Evolutionary conservation across 257 asterid species (phyloP), one percentile per base, ranked within the genome.

Genomic region (Solanum medicagineum): DNA sequence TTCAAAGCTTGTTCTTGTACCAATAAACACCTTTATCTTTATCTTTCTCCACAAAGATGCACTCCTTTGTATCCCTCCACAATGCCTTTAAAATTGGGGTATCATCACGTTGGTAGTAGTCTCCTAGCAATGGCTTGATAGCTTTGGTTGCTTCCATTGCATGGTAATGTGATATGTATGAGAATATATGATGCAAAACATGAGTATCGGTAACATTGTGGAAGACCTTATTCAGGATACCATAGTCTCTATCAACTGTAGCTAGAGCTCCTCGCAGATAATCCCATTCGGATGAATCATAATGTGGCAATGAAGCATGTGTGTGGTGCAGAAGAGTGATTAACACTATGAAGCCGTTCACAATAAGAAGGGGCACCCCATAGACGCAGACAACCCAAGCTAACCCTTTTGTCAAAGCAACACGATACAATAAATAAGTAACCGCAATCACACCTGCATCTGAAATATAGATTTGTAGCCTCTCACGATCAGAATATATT

Each of bases 141-240:
- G 85, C 85, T 12, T 63, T 85, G 5, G 85, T 85, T 26, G 87
- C 87, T 69, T 85, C 87, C 32, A n/a, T 42, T 11, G 87, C 87
- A 26, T 85, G 69, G 17, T 85, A 79, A 49, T 85, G 87, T 8
- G 87, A 65, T 15, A 85, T 63, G 4, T 32, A 29, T 7, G 87
- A 29, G 55, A 79, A 85, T 73, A 85, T 9, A 55, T 85, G 87
- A 59, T 85, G 87, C 63, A 81, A 32, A 10, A 85, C 87, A 26
- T 85, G 87, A 17, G 79, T 75, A 80, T 85, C 84, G 0, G 87
- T 79, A 22, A 85, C 42, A 44, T 85, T 26, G 7, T 85, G 87
- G 4, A 77, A 81, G 10, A 85, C 84, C 11, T 77, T 26, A 17
- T 85, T 85, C 60, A 85, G 17, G 1, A 85, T 10, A 10, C 87